A percentile compares a stretch with the other conserved stretches of the same genome.
Conservation (phyloP, 495 filamentous ascomycete species). For the Extremus antarcticus region DNA sequence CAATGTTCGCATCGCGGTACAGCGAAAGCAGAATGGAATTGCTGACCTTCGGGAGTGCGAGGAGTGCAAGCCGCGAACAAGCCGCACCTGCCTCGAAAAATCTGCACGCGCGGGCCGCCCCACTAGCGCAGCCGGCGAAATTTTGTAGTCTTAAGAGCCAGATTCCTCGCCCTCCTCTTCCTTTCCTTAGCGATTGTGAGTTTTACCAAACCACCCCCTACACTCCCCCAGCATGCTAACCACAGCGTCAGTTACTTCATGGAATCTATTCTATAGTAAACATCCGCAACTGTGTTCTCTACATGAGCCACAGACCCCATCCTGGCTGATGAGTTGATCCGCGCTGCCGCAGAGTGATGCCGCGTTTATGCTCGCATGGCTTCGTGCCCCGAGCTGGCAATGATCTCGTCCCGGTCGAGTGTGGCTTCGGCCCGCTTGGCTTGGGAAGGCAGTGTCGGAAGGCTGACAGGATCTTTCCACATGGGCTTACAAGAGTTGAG, state of each 20-base stretch:
- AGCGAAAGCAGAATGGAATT: too few species aligned
- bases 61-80: too few species aligned
- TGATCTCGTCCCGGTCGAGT: conserved; percentile 14
- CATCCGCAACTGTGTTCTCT: conserved; percentile 16
- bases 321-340: conserved; percentile 18
- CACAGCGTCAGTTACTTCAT: conserved; percentile 8
- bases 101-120: too few species aligned
- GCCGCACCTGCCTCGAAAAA: too few species aligned
- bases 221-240: background rate
- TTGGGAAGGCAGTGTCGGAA: conserved; percentile 10
- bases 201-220: conserved; percentile 1
- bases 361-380: conserved; percentile 7
- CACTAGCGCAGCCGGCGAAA: background rate
- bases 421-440: conserved; percentile 10
- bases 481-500: background rate
- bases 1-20: too few species aligned
- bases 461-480: conserved; percentile 11
- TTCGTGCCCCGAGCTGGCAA: conserved; percentile 11
- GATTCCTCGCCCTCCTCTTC: background rate
- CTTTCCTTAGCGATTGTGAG: background rate
- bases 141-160: background rate
- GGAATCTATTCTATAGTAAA: conserved; percentile 13
- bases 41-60: too few species aligned
- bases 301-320: conserved; percentile 16
- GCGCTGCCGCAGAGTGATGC: conserved; percentile 15